Evolutionary conservation across 108 stramenopile genomes (phyloP).

Genomic region (Skeletonema menzelii): DNA sequence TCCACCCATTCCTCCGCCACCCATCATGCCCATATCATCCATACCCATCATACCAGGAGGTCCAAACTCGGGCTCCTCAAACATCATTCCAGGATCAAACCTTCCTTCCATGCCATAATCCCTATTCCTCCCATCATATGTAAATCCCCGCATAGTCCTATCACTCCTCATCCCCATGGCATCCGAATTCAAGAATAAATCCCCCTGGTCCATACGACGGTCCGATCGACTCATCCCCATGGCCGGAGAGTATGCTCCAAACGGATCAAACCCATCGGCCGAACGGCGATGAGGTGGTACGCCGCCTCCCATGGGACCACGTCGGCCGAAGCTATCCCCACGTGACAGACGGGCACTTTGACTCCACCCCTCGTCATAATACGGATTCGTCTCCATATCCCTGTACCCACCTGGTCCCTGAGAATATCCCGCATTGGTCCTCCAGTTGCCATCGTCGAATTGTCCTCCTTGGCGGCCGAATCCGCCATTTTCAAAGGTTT

Average conservation of each 20-base stretch:
- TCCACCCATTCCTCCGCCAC: constrained; percentile 6
- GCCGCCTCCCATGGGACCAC: background rate
- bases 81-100: background rate
- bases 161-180: background rate
- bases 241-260: background rate
- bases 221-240: background rate
- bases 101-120: background rate
- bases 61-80: background rate
- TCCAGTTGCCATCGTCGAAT: background rate
- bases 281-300: background rate
- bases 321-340: too few species aligned
- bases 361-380: background rate
- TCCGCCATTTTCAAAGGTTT: background rate
- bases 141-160: background rate
- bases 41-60: constrained; percentile 3
- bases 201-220: background rate
- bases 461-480: background rate
- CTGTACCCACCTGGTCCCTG: background rate
- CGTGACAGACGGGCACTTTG: background rate
- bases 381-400: background rate
- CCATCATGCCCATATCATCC: background rate
- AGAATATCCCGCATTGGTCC: background rate
- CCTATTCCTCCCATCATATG: background rate
- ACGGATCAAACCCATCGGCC: background rate
- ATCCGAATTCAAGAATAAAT: background rate